phyloP scores from a whole-genome alignment of 768 basidiomycete genomes.

The Glaciozyma martinii region DNA sequence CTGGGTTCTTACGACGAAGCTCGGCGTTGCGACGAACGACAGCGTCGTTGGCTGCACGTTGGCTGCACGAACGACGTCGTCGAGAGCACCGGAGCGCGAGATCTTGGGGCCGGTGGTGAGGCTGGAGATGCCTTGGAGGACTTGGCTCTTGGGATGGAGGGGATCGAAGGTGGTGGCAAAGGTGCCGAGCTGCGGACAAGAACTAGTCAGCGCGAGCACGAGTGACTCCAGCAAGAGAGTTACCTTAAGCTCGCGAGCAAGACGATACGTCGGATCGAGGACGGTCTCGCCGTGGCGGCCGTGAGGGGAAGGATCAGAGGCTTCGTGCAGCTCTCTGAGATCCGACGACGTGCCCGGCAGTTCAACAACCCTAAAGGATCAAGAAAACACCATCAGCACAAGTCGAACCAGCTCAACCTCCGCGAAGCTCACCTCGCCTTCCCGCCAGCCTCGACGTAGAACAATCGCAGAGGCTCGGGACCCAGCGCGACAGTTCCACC shows the following conservation, averaged over 20 bases:
- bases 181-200: background rate
- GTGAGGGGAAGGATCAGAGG: background rate
- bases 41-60: no score
- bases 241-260: background rate
- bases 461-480: no score
- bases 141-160: background rate
- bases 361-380: no score
- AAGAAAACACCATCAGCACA: no score
- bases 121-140: background rate
- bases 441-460: no score
- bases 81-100: background rate
- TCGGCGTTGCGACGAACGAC: background rate
- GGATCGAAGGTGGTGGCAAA: background rate
- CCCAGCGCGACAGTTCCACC: no score
- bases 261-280: background rate
- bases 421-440: no score
- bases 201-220: background rate
- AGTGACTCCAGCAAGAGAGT: background rate
- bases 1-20: no score
- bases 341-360: no score
- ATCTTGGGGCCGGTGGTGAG: background rate
- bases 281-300: background rate
- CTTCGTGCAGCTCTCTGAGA: background rate
- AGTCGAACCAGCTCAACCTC: no score
- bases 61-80: background rate